Evolutionary conservation across 805 yeast species (phyloP).

Genomic region (Candida jianshihensis): DNA sequence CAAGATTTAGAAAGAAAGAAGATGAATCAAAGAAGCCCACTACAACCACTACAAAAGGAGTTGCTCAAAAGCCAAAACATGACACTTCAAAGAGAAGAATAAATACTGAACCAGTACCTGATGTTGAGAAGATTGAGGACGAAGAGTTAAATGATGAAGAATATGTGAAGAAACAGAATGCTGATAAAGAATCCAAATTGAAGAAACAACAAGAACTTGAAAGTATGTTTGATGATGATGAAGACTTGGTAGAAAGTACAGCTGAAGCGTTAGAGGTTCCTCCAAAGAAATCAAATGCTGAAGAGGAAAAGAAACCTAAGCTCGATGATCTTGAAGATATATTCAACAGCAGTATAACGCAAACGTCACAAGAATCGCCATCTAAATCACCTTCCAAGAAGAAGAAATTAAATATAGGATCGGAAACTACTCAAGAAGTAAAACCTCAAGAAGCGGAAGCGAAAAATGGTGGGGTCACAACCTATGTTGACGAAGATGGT

Average conservation of each 20-base stretch:
- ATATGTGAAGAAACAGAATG: slow-evolving; percentile 6
- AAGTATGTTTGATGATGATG: slow-evolving; percentile 29
- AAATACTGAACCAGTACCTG: slow-evolving; percentile 5
- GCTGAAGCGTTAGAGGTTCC: too few species aligned
- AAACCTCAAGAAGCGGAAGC: slow-evolving; percentile 1
- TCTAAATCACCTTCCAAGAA: neutral
- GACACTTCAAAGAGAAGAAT: slow-evolving; percentile 5
- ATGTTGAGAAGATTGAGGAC: slow-evolving; percentile 8
- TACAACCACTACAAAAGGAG: neutral
- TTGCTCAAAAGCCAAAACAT: slow-evolving; percentile 1
- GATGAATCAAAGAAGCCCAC: slow-evolving; percentile 8
- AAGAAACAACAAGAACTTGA: slow-evolving; percentile 22
- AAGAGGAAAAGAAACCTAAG: slow-evolving; percentile 1
- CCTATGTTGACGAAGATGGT: slow-evolving; percentile 44
- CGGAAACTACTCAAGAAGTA: neutral
- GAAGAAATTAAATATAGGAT: neutral
- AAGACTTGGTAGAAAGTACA: slow-evolving; percentile 5
- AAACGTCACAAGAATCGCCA: slow-evolving; percentile 10
- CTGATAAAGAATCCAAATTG: slow-evolving; percentile 5
- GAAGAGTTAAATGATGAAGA: slow-evolving; percentile 11
- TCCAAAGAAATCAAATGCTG: neutral
- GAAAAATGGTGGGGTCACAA: slow-evolving; percentile 10
- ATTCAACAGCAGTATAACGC: slow-evolving; percentile 16
- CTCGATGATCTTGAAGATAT: slow-evolving; percentile 13
- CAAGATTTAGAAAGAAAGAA: slow-evolving; percentile 6